These are phyloP conservation scores for Allomyces macrogynus DNA, from an alignment of 192 early-diverging fungal species.

Conservation along the genomic window DNA sequence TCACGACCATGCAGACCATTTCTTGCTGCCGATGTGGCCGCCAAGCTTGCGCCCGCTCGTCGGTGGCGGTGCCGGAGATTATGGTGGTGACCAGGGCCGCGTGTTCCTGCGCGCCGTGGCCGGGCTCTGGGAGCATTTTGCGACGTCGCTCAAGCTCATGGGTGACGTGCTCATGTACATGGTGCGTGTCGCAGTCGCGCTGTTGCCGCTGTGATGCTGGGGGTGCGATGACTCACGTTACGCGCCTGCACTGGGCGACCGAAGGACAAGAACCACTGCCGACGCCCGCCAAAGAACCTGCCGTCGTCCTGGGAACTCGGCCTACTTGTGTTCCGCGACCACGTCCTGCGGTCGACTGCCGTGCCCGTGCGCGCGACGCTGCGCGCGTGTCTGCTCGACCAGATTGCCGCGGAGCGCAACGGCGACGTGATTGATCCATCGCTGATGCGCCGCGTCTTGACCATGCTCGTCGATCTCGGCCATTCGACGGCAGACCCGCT, in stretches of 20 bases:
- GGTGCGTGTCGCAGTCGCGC: constrained; percentile 20
- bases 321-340: constrained; percentile 63
- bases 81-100: constrained; percentile 10
- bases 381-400: constrained; percentile 43
- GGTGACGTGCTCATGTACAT: constrained; percentile 73
- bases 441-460: constrained; percentile 42
- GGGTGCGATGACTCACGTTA: too few relatives aligned
- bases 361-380: constrained; percentile 34
- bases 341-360: constrained; percentile 35
- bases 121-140: constrained; percentile 68
- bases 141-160: constrained; percentile 65
- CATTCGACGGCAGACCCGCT: constrained; percentile 16
- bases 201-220: too few relatives aligned
- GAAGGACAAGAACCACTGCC: constrained; percentile 19
- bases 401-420: constrained; percentile 56
- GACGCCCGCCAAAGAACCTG: constrained; percentile 7
- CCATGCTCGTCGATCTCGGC: constrained; percentile 51
- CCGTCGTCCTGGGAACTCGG: constrained; percentile 60
- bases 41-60: constrained; percentile 41
- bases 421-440: constrained; percentile 57
- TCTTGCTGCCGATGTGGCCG: constrained; percentile 34
- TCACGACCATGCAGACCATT: constrained; percentile 48
- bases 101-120: constrained; percentile 47
- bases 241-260: too few relatives aligned
- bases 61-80: constrained; percentile 19